These are phyloP conservation scores for Pachysolen tannophilus DNA, from an alignment of 805 yeast species.

Conservation along the genomic window DNA sequence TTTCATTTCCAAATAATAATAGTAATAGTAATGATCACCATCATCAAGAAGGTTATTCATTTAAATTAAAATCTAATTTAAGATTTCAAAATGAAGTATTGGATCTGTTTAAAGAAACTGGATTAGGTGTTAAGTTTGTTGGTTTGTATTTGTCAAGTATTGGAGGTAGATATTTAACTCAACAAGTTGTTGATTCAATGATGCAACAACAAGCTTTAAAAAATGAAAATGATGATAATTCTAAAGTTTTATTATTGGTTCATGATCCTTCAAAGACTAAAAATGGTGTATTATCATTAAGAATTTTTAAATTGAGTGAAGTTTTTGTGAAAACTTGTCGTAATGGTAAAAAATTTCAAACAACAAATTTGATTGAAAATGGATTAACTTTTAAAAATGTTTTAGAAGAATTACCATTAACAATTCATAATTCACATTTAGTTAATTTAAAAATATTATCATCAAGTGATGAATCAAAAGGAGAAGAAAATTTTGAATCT, in stretches of 20 bases:
- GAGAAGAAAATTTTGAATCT: conserved; percentile 24
- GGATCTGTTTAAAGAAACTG: conserved; percentile 50
- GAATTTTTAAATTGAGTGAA: conserved; percentile 61
- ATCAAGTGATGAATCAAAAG: conserved; percentile 11
- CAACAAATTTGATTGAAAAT: conserved; percentile 52
- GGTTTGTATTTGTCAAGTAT: conserved; percentile 78
- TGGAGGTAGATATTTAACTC: conserved; percentile 62
- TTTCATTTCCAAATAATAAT: conserved; percentile 48
- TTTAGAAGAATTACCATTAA: conserved; percentile 64
- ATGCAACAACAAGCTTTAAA: conserved; percentile 44
- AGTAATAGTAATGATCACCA: conserved; percentile 39
- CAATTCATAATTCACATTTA: conserved; percentile 60
- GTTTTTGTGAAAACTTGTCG: conserved; percentile 43
- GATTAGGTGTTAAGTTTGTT: conserved; percentile 59
- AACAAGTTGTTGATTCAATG: conserved; percentile 61
- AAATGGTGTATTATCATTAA: conserved; percentile 54
- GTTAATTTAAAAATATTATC: conserved; percentile 29
- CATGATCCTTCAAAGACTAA: conserved; percentile 66
- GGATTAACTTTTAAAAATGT: conserved; percentile 58
- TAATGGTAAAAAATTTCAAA: conserved; percentile 53
- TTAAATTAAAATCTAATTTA: conserved; percentile 50
- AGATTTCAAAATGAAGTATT: conserved; percentile 65
- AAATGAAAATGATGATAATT: conserved; percentile 19
- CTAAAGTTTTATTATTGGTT: conserved; percentile 46
- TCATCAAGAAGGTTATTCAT: conserved; percentile 43